These are phyloP conservation scores for Lecanicillium sp. DNA, from an alignment of 2,329 filamentous ascomycete species.

Conservation along the genomic window DNA sequence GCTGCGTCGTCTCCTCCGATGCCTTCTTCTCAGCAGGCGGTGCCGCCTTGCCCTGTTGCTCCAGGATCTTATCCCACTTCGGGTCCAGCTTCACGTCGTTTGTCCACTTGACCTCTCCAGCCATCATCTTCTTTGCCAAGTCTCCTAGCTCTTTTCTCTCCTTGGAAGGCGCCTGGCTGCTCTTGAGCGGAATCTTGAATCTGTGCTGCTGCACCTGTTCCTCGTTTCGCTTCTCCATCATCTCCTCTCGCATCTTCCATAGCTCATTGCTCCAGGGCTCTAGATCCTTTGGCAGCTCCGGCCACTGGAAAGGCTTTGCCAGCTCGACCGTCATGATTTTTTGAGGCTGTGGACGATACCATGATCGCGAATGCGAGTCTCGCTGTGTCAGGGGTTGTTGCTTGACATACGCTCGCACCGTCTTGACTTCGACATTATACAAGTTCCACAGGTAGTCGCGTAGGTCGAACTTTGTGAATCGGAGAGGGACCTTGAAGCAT, in stretches of 20 bases:
- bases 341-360: slow-evolving; percentile 61
- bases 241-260: slow-evolving; percentile 43
- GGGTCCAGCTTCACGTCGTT: slow-evolving; percentile 36
- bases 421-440: slow-evolving; percentile 66
- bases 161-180: slow-evolving; percentile 31
- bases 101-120: slow-evolving; percentile 53
- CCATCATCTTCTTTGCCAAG: slow-evolving; percentile 54
- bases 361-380: slow-evolving; percentile 40
- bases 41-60: slow-evolving; percentile 12
- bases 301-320: slow-evolving; percentile 81
- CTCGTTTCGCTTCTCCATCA: slow-evolving; percentile 31
- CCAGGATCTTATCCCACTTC: slow-evolving; percentile 30
- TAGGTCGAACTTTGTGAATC: slow-evolving; percentile 92
- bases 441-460: slow-evolving; percentile 88
- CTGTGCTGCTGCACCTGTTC: slow-evolving; percentile 23
- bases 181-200: slow-evolving; percentile 28
- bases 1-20: slow-evolving; percentile 5
- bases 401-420: slow-evolving; percentile 72
- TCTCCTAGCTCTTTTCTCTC: slow-evolving; percentile 45
- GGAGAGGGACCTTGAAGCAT: slow-evolving; percentile 82
- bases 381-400: slow-evolving; percentile 48
- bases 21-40: slow-evolving; percentile 14
- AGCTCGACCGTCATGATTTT: slow-evolving; percentile 97
- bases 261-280: slow-evolving; percentile 57
- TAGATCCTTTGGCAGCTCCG: slow-evolving; percentile 55